Evolutionary conservation across 108 stramenopile genomes (phyloP).

Genomic region (Cylindrotheca closterium): DNA sequence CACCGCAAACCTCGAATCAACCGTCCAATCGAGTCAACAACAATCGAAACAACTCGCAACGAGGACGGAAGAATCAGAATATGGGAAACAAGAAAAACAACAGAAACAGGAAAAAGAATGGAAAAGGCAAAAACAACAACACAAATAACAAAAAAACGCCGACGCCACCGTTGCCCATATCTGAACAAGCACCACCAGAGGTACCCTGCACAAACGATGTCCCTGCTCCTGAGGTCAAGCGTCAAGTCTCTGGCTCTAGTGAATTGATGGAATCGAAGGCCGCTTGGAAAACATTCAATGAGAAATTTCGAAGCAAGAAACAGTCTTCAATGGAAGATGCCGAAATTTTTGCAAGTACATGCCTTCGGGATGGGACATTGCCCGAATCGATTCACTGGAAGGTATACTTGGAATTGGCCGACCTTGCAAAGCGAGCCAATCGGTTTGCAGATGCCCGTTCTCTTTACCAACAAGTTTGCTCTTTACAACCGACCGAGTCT

Average conservation of each 20-base stretch:
- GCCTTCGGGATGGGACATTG: slow-evolving; percentile 36
- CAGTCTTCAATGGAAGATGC: slow-evolving; percentile 53
- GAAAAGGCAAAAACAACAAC: slow-evolving; percentile 9
- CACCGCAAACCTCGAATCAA: slow-evolving; percentile 3
- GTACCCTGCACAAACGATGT: too few relatives aligned
- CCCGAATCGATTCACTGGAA: slow-evolving; percentile 74
- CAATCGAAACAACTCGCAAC: slow-evolving; percentile 13
- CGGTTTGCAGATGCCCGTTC: slow-evolving; percentile 68
- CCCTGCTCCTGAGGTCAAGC: too few relatives aligned
- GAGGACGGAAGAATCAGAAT: slow-evolving; percentile 1
- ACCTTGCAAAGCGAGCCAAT: slow-evolving; percentile 78
- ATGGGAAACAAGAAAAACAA: slow-evolving; percentile 1
- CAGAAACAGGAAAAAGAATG: not conserved
- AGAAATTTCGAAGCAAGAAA: slow-evolving; percentile 56
- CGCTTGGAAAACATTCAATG: slow-evolving; percentile 72
- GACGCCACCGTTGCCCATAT: too few relatives aligned
- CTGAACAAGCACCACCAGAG: too few relatives aligned
- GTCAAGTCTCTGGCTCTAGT: too few relatives aligned
- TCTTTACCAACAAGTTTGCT: slow-evolving; percentile 83
- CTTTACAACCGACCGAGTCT: slow-evolving; percentile 80
- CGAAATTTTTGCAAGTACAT: slow-evolving; percentile 52
- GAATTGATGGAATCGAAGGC: slow-evolving; percentile 51
- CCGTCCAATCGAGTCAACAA: slow-evolving; percentile 24
- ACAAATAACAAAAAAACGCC: slow-evolving; percentile 8
- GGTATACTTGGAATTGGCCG: slow-evolving; percentile 81